Conservation (phyloP, 305 asterid genomes). For the Plantago lanceolata region DNA sequence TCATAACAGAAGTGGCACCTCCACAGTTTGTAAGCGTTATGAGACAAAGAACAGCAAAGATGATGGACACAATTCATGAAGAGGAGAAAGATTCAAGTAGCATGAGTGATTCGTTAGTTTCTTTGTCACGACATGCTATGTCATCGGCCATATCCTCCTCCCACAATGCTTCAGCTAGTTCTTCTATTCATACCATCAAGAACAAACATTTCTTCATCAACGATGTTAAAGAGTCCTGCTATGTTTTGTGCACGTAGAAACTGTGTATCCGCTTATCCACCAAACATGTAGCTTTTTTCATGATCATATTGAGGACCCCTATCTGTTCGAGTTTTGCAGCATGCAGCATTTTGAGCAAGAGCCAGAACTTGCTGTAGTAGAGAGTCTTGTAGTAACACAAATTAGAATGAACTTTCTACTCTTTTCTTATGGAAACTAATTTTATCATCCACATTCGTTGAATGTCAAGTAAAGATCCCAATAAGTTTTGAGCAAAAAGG, state of each 20-base stretch:
- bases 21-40: conserved; percentile 38
- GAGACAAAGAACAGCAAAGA: conserved; percentile 34
- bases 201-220: background rate
- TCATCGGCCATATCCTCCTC: background rate
- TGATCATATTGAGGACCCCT: background rate
- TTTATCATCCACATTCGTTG: too few relatives aligned
- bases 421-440: too few relatives aligned
- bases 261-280: background rate
- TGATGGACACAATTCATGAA: conserved; percentile 42
- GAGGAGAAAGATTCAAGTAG: conserved; percentile 27
- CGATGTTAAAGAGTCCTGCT: background rate
- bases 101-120: conserved; percentile 9
- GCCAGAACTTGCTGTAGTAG: conserved; percentile 1
- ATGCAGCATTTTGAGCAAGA: conserved; percentile 2
- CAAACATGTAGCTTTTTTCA: background rate
- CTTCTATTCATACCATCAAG: conserved; percentile 1
- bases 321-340: background rate
- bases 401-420: background rate
- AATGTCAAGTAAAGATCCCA: too few relatives aligned
- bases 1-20: conserved; percentile 36
- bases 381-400: too few relatives aligned
- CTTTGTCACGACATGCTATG: background rate
- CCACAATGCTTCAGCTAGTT: conserved; percentile 1
- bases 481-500: too few relatives aligned
- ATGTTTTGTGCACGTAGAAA: background rate